phyloP scores from a whole-genome alignment of 305 asterid genomes.

The Solanum hybrid region DNA sequence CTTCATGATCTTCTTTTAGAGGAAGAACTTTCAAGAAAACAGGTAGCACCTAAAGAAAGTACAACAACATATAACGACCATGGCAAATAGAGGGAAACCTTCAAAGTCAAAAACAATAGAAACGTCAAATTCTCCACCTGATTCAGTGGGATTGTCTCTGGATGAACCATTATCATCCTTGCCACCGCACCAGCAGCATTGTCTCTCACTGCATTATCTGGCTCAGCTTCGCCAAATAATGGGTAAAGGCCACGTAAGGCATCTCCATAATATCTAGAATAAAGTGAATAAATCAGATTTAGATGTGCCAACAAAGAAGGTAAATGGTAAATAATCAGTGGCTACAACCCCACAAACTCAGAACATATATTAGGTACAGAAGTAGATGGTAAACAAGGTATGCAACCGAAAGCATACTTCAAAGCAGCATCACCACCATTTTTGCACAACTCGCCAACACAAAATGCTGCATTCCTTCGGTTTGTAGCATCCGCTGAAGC shows the following conservation, averaged over 20 bases:
- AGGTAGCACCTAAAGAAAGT: slow-evolving; percentile 63
- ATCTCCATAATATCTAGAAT: slow-evolving; percentile 59
- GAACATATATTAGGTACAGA: slow-evolving; percentile 1
- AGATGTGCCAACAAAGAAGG: neutral
- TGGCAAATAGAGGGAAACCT: slow-evolving; percentile 6
- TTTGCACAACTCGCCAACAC: slow-evolving; percentile 95
- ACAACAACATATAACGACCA: neutral
- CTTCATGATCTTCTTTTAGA: slow-evolving; percentile 88
- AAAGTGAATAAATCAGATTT: slow-evolving; percentile 26
- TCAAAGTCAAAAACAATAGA: neutral
- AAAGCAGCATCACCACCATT: slow-evolving; percentile 74
- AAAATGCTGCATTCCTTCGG: slow-evolving; percentile 96
- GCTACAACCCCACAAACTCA: neutral
- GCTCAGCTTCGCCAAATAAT: slow-evolving; percentile 82
- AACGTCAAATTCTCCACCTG: slow-evolving; percentile 46
- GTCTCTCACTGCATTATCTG: slow-evolving; percentile 93
- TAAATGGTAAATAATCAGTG: neutral
- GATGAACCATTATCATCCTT: slow-evolving; percentile 88
- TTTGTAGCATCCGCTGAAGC: slow-evolving; percentile 75
- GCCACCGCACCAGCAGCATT: slow-evolving; percentile 99
- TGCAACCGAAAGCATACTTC: slow-evolving; percentile 51
- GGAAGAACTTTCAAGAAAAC: slow-evolving; percentile 91
- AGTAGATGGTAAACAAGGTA: slow-evolving; percentile 3
- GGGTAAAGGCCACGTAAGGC: slow-evolving; percentile 70
- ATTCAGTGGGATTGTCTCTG: slow-evolving; percentile 71